Evolutionary conservation across 345 rosid species (phyloP), one percentile per base, ranked within the genome.

Genomic region (Citrus unshiu): DNA sequence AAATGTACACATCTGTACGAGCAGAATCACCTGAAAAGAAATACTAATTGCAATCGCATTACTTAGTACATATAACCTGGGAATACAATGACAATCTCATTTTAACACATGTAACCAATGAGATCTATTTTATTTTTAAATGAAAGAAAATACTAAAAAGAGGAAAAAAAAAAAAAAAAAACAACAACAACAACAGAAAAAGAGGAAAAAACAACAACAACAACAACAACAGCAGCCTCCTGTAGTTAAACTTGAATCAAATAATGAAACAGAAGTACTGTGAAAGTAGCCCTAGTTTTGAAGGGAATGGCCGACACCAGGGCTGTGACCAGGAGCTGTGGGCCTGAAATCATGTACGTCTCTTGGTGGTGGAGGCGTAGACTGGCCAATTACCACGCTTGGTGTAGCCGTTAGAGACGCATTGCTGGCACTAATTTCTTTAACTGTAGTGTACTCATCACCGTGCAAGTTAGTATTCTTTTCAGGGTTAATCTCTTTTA

Each of bases 301-400:
- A 77, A 84, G 6, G 58, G 83, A 73, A 78, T 90, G 91, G 3
- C 93, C 93, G 58, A 87, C 87, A 49, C 93, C 89, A 40, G 93
- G 92, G 81, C 92, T 90, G 67, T 88, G 89, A 25, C 93, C 93
- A 13, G 93, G 90, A 35, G 86, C 67, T 51, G 93, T 90, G 19
- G 93, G 92, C 76, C 91, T 90, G 82, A 89, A 90, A 80, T 87
- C 90, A 10, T 87, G 88, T 7, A 49, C 75, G 2, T 80, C 78
- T 68, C 76, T 84, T 7, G 78, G 71, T 3, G 87, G 83, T 30
- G 84, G 77, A 27, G 83, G 75, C 22, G 12, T n/a, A 5, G 77
- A 29, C 59, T 56, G 71, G 35, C 61, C 82, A 4, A 66, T 56
- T 4, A 3, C 70, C 60, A 35, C 78, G 32, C 16, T 37, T 7